Evolutionary conservation across 1,284 basidiomycete species (phyloP).

Genomic region (Sporisorium scitamineum): DNA sequence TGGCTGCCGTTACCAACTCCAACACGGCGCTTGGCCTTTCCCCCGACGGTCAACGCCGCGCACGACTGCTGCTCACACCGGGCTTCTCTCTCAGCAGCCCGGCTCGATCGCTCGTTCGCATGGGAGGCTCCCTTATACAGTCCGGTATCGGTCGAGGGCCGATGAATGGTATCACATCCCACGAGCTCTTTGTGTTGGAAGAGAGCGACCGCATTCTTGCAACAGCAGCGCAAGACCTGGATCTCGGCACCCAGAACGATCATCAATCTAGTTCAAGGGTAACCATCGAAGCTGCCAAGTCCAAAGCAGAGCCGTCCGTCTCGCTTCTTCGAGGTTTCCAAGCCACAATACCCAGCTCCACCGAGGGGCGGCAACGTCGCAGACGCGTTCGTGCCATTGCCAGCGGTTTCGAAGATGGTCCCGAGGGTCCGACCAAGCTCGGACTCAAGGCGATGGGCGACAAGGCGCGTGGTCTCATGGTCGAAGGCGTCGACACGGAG

Average conservation of each 20-base stretch:
- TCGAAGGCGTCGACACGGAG: constrained; percentile 43
- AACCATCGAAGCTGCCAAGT: constrained; percentile 31
- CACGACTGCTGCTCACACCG: constrained; percentile 56
- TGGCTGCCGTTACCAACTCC: constrained; percentile 62
- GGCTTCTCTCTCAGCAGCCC: constrained; percentile 62
- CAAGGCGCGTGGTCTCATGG: constrained; percentile 60
- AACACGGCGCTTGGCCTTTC: constrained; percentile 54
- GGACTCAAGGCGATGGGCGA: constrained; percentile 64
- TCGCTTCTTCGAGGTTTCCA: constrained; percentile 67
- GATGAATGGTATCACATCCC: constrained; percentile 57
- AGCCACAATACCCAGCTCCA: constrained; percentile 64
- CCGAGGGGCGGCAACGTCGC: constrained; percentile 56
- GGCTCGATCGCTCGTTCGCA: constrained; percentile 62
- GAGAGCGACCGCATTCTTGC: constrained; percentile 65
- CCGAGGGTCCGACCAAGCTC: constrained; percentile 49
- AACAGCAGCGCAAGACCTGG: constrained; percentile 51
- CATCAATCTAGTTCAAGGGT: constrained; percentile 11
- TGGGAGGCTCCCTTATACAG: constrained; percentile 57
- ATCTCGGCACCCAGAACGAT: constrained; percentile 21
- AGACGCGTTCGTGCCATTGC: constrained; percentile 54
- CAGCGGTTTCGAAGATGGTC: constrained; percentile 49
- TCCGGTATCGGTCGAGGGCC: constrained; percentile 60
- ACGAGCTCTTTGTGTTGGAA: constrained; percentile 64
- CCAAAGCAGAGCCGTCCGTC: constrained; percentile 49
- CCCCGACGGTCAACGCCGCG: constrained; percentile 50